Conservation (phyloP, 2,329 filamentous ascomycete species). For the Ascocoryne sarcoides region DNA sequence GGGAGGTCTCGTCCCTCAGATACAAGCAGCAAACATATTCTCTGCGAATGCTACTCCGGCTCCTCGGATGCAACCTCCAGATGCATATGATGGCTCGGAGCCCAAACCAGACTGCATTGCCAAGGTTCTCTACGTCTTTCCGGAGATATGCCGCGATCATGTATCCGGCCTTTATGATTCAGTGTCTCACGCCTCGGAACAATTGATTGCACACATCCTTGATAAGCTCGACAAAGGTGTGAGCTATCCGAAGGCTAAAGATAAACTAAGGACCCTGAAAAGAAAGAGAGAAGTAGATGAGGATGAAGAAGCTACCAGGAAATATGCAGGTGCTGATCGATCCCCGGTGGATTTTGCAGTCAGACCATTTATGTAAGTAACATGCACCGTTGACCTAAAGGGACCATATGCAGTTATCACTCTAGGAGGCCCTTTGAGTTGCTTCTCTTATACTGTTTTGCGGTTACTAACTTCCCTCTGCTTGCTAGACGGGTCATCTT, state of each 20-base stretch:
- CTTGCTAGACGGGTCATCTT: constrained; percentile 21
- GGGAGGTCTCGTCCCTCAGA: too few relatives aligned
- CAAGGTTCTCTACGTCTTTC: constrained; percentile 36
- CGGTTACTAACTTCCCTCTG: too few relatives aligned
- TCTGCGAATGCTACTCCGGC: too few relatives aligned
- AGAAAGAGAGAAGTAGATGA: constrained; percentile 30
- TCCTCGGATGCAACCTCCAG: too few relatives aligned
- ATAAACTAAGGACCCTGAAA: constrained; percentile 27
- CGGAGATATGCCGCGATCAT: constrained; percentile 36
- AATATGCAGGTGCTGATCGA: constrained; percentile 26
- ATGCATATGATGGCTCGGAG: too few relatives aligned
- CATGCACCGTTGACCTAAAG: background rate
- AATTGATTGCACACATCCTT: constrained; percentile 31
- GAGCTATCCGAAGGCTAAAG: constrained; percentile 36
- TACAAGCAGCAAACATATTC: too few relatives aligned
- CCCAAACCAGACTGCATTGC: constrained; percentile 21
- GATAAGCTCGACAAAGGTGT: constrained; percentile 32
- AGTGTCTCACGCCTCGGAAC: constrained; percentile 16
- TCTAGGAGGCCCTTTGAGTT: too few relatives aligned
- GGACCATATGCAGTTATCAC: too few relatives aligned
- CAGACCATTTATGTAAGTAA: constrained; percentile 17
- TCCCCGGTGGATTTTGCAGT: constrained; percentile 11
- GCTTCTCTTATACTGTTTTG: too few relatives aligned
- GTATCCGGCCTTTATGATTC: constrained; percentile 31
- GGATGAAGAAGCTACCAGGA: constrained; percentile 30